Evolutionary conservation across 1,284 basidiomycete genomes (phyloP), one percentile per base, ranked within the genome.

Genomic region (Pseudozyma sp.): DNA sequence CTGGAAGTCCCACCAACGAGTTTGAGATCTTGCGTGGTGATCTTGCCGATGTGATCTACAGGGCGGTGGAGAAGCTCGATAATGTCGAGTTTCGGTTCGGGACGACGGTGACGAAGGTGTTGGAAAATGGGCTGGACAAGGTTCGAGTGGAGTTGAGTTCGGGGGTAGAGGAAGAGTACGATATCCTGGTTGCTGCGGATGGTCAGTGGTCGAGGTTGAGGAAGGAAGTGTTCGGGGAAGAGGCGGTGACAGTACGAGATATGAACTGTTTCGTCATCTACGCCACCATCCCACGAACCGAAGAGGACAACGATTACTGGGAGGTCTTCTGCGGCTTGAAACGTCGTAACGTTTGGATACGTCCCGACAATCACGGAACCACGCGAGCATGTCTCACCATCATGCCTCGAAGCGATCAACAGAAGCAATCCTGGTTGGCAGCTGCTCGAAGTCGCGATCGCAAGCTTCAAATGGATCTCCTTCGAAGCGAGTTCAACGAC

Each of bases 11-110:
- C 1, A 77, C 69, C 13, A 48, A 45, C 31, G 75, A 77, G 37
- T 65, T 56, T 30, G 79, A 79, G 62, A 71, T 79, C 34, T 51
- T 73, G 2, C 61, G 79, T 33, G 67, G 75, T 10, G 75, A 79
- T 35, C 63, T 81, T 0, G 70, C 64, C 0, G 37, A 64, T 10
- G 49, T 79, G 6, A 55, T 81, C 6, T 74, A 64, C 49, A 35
- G 61, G 8, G 58, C 63, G 4, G 50, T 65, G 2, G 45, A 65
- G 34, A 16, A 68, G 3, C 19, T 54, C 11, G 19, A 24, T 13
- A 43, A 55, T n/a, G 56, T 71, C 6, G 54, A 63, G 17, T 81
- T 63, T 31, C 53, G 34, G 30, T 78, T 73, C 42, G 72, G 61
- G 3, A 60, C 52, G 0, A 62, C 62, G 0, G 54, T 80, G 13